Base-by-base conservation (phyloP, 2,329 filamentous ascomycete species). In the Neonectria hederae region DNA sequence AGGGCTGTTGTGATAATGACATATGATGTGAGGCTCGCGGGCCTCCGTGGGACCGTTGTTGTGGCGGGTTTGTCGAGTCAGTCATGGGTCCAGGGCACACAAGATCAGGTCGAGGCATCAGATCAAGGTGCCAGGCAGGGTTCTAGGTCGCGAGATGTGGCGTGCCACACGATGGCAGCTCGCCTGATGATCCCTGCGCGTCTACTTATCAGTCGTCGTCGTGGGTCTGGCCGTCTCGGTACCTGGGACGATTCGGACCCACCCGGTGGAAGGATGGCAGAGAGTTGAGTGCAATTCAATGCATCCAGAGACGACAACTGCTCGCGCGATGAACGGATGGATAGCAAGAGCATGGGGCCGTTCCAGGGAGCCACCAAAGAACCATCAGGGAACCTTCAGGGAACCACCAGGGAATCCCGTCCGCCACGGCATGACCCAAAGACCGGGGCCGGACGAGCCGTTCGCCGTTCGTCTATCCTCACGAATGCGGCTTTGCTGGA, bases 121-220 rank as follows among this genome's bases (percentile, higher is more conserved):
- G 65, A 70, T 73, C 62, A 69, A 73, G 60, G 56, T 63, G 59
- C 57, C 56, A 66, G 65, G 51, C 59, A 68, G 67, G 68, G 67
- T 65, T 32, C 63, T 52, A 35, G 68, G 70, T 72, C 69, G 69
- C 62, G 65, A 73, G 72, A 71, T 72, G 68, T 74, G 69, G 72
- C 66, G 68, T 69, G 70, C 72, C 66, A 65, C 64, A 54, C 54
- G 55, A 65, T 67, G 62, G 68, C 68, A 67, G 69, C 72, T 74
- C 69, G 70, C 61, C 70, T 74, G 72, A 73, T 71, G 69, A 74
- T 67, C 72, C 72, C 62, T 71, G 72, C 48, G 38, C 40, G 52
- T 51, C 69, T 67, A 72, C 68, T 66, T 74, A 72, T 71, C 69
- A 69, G 65, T 70, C 67, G 68, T 65, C 62, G 59, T 68, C 58